These are phyloP conservation scores for Carallia pectinifolia DNA, from an alignment of 345 rosid species.

Conservation along the genomic window DNA sequence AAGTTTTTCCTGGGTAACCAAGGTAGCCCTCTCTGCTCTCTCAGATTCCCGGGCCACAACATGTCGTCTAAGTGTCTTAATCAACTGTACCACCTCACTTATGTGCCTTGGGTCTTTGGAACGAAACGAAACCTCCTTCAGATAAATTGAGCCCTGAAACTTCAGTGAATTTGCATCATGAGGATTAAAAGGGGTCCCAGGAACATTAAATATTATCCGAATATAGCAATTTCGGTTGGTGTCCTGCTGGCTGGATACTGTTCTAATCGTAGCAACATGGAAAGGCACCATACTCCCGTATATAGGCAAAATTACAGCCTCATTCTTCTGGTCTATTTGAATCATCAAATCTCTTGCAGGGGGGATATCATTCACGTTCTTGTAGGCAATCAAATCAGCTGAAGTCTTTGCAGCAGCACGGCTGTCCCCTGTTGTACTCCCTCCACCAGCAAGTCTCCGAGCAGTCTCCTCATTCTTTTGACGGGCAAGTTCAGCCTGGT, in stretches of 20 bases:
- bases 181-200: slow-evolving; percentile 76
- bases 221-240: slow-evolving; percentile 73
- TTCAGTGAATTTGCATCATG: slow-evolving; percentile 64
- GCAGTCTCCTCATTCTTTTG: slow-evolving; percentile 95
- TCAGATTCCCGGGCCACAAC: slow-evolving; percentile 82
- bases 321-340: slow-evolving; percentile 78
- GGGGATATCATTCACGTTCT: slow-evolving; percentile 75
- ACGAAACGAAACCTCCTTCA: slow-evolving; percentile 79
- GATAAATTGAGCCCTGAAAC: slow-evolving; percentile 61
- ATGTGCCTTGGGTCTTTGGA: slow-evolving; percentile 87
- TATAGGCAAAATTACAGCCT: slow-evolving; percentile 78
- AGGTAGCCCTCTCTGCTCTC: slow-evolving; percentile 82
- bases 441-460: slow-evolving; percentile 81
- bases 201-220: slow-evolving; percentile 75
- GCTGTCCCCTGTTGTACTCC: slow-evolving; percentile 54
- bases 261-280: slow-evolving; percentile 81
- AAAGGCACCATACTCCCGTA: slow-evolving; percentile 85
- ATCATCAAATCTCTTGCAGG: slow-evolving; percentile 67
- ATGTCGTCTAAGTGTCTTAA: slow-evolving; percentile 79
- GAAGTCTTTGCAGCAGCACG: slow-evolving; percentile 56
- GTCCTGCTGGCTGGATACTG: slow-evolving; percentile 84
- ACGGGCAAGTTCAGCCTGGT: slow-evolving; percentile 97
- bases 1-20: slow-evolving; percentile 83
- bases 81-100: slow-evolving; percentile 72
- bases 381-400: slow-evolving; percentile 77